Evolutionary conservation across 805 yeast species (phyloP).

Genomic region (Naumovozyma dairenensis): DNA sequence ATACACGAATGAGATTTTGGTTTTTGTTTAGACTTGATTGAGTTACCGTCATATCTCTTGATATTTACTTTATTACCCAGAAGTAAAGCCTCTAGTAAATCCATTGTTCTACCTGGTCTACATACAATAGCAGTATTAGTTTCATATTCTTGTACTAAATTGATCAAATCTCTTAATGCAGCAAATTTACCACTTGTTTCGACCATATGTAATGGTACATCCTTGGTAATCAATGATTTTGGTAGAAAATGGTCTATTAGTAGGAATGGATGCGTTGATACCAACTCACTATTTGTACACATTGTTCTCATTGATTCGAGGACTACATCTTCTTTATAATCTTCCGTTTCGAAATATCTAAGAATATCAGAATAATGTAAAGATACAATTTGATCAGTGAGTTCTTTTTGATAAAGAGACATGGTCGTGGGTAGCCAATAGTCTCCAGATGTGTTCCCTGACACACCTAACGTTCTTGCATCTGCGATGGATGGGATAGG

Average conservation of each 20-base stretch:
- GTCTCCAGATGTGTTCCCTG: conserved; percentile 39
- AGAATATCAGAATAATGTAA: conserved; percentile 85
- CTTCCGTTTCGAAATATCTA: conserved; percentile 62
- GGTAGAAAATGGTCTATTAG: conserved; percentile 82
- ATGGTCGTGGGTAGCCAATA: conserved; percentile 75
- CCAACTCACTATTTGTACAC: conserved; percentile 64
- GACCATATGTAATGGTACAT: conserved; percentile 57
- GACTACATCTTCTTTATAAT: conserved; percentile 44
- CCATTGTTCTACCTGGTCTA: conserved; percentile 58
- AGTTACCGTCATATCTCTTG: conserved; percentile 52
- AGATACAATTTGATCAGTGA: conserved; percentile 85
- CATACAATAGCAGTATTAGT: conserved; percentile 62
- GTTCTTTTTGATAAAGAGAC: conserved; percentile 76
- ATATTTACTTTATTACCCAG: conserved; percentile 50
- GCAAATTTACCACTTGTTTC: conserved; percentile 80
- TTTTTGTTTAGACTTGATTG: conserved; percentile 38
- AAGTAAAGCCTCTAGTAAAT: conserved; percentile 61
- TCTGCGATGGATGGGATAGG: conserved; percentile 76
- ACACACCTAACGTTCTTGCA: conserved; percentile 34
- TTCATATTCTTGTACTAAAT: conserved; percentile 37
- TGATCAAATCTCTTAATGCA: conserved; percentile 54
- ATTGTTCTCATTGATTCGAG: conserved; percentile 70
- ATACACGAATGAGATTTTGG: conserved; percentile 24
- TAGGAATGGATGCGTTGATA: conserved; percentile 82
- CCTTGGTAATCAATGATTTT: conserved; percentile 59